A percentile compares a stretch with the other conserved stretches of the same genome.
Conservation (phyloP, 192 early-diverging fungal species). For the Coemansia sp. region DNA sequence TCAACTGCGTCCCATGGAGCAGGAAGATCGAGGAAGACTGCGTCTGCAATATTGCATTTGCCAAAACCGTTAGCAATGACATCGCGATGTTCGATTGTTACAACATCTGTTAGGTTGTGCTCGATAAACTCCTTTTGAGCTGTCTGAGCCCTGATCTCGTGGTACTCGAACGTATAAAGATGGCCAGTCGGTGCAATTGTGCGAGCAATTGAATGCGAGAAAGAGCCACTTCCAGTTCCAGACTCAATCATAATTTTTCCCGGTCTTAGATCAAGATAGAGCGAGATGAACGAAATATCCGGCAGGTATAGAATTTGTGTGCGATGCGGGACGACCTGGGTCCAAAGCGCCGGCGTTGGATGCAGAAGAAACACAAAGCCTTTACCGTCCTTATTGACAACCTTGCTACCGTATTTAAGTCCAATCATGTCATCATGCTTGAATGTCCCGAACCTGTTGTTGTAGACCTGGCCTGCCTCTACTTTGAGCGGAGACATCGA, state of each 20-base stretch:
- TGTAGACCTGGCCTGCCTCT: conserved; percentile 58
- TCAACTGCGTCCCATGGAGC: conserved; percentile 93
- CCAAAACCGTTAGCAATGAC: conserved; percentile 79
- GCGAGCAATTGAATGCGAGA: conserved; percentile 91
- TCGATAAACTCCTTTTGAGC: conserved; percentile 72
- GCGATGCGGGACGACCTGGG: conserved; percentile 83
- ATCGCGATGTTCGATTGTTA: conserved; percentile 77
- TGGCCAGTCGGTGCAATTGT: conserved; percentile 84
- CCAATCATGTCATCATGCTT: conserved; percentile 83
- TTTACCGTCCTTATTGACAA: conserved; percentile 58
- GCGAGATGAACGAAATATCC: conserved; percentile 89
- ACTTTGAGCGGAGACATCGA: conserved; percentile 66
- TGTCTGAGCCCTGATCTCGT: conserved; percentile 69
- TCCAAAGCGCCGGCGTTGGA: conserved; percentile 97
- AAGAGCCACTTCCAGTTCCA: conserved; percentile 96
- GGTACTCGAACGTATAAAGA: conserved; percentile 94
- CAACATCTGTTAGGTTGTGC: conserved; percentile 68
- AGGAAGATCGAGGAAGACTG: conserved; percentile 95
- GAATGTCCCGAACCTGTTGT: conserved; percentile 81
- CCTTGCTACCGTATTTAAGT: conserved; percentile 78
- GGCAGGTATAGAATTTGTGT: conserved; percentile 96
- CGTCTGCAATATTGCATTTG: conserved; percentile 66
- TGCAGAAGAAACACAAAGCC: conserved; percentile 84
- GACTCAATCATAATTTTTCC: conserved; percentile 85
- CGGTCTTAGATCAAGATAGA: conserved; percentile 78